Evolutionary conservation across 1,139 yeast species (phyloP).

Genomic region (Candida pseudoviswanathii): DNA sequence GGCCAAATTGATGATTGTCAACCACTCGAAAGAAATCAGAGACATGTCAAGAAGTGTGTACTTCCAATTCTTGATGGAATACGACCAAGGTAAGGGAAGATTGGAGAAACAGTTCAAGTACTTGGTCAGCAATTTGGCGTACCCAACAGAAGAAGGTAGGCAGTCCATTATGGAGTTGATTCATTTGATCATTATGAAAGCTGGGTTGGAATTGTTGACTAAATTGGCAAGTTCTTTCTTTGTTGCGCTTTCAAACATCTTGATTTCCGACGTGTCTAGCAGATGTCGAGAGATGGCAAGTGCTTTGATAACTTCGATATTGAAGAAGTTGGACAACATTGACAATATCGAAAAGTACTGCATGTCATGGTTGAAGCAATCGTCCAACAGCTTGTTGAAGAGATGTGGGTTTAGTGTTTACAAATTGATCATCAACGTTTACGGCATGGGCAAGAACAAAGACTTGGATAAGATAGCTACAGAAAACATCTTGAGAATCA

Average conservation of each 20-base stretch:
- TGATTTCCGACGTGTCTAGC: constrained; percentile 78
- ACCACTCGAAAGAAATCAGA: constrained; percentile 80
- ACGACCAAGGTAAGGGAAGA: constrained; percentile 89
- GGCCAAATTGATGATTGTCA: constrained; percentile 85
- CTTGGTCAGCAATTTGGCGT: constrained; percentile 79
- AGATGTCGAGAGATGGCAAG: constrained; percentile 87
- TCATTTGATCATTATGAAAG: constrained; percentile 66
- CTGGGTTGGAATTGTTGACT: constrained; percentile 61
- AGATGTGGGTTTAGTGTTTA: constrained; percentile 81
- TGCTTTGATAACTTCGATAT: constrained; percentile 56
- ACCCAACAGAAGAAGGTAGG: constrained; percentile 86
- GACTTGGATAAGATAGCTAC: constrained; percentile 44
- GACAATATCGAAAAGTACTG: constrained; percentile 59
- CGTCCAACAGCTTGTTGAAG: constrained; percentile 53
- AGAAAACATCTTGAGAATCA: constrained; percentile 36
- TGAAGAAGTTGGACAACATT: constrained; percentile 50
- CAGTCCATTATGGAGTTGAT: constrained; percentile 89
- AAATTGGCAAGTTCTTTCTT: constrained; percentile 76
- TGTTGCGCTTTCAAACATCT: constrained; percentile 75
- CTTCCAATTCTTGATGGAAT: constrained; percentile 87
- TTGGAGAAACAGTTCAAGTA: constrained; percentile 82
- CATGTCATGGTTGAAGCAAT: constrained; percentile 67
- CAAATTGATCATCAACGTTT: constrained; percentile 58
- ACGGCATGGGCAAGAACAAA: constrained; percentile 45
- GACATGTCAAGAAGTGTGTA: constrained; percentile 84